A percentile compares a stretch with the other conserved stretches of the same genome.
Conservation (phyloP, 306 rosid genomes). For the Cucumis melo region DNA sequence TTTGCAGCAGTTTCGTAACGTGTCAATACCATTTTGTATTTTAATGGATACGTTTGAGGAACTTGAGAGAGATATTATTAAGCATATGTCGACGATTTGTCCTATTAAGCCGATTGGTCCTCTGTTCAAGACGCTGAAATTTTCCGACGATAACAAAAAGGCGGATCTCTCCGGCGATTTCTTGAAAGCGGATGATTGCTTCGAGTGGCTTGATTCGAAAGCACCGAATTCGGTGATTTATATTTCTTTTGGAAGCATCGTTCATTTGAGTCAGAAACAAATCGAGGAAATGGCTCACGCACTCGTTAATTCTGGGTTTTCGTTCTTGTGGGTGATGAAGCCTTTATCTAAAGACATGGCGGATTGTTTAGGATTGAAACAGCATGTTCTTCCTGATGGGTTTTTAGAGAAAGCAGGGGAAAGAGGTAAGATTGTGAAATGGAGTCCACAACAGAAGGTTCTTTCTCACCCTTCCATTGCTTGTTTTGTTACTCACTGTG, state of each 20-base stretch:
- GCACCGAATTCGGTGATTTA: constrained; percentile 27
- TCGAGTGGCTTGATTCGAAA: constrained; percentile 40
- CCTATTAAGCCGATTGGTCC: constrained; percentile 38
- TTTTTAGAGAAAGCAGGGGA: constrained; percentile 22
- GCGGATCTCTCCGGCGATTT: constrained; percentile 30
- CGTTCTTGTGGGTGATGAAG: constrained; percentile 48
- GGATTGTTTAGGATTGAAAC: neutral
- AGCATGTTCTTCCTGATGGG: constrained; percentile 33
- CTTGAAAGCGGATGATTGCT: constrained; percentile 23
- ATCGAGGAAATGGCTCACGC: constrained; percentile 41
- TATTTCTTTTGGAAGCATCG: constrained; percentile 41
- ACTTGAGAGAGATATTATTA: constrained; percentile 26
- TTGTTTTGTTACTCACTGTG: constrained; percentile 55
- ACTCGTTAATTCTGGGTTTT: constrained; percentile 12
- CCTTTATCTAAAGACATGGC: constrained; percentile 3
- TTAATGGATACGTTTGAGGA: constrained; percentile 47
- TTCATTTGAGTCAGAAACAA: constrained; percentile 30
- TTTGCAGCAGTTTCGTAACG: neutral
- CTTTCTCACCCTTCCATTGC: constrained; percentile 36
- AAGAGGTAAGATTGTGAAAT: constrained; percentile 32
- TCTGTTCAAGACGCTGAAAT: constrained; percentile 28
- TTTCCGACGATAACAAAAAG: neutral
- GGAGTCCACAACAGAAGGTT: constrained; percentile 50
- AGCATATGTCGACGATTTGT: constrained; percentile 13
- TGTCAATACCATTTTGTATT: constrained; percentile 23